phyloP scores from a whole-genome alignment of 805 yeast species.

The Wickerhamomyces xylosicus region DNA sequence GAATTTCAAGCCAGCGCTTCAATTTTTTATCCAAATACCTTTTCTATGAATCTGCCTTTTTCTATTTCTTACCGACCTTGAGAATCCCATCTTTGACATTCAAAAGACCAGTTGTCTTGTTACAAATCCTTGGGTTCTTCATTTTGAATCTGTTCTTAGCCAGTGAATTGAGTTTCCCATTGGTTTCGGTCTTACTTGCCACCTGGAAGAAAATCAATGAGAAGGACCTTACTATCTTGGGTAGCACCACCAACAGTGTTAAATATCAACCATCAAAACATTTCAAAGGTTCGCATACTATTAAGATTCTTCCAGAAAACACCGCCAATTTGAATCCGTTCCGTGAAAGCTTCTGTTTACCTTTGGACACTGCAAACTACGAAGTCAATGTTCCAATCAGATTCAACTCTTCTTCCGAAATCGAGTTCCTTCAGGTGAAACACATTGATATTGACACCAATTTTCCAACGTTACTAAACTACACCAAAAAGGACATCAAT shows the following conservation, averaged over 20 bases:
- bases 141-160: slow-evolving; percentile 43
- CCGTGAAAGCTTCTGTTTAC: slow-evolving; percentile 53
- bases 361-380: slow-evolving; percentile 21
- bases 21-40: slow-evolving; percentile 62
- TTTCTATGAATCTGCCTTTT: slow-evolving; percentile 58
- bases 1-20: slow-evolving; percentile 37
- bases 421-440: slow-evolving; percentile 57
- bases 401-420: slow-evolving; percentile 68
- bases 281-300: slow-evolving; percentile 77
- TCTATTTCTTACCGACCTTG: slow-evolving; percentile 64
- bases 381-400: slow-evolving; percentile 54
- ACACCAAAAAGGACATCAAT: slow-evolving; percentile 45
- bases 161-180: slow-evolving; percentile 37
- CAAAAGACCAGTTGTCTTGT: slow-evolving; percentile 40
- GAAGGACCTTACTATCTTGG: slow-evolving; percentile 43
- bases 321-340: slow-evolving; percentile 78
- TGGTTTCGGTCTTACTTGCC: slow-evolving; percentile 29
- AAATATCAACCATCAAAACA: slow-evolving; percentile 30
- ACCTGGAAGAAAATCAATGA: slow-evolving; percentile 32
- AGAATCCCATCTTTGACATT: slow-evolving; percentile 70
- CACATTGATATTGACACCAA: slow-evolving; percentile 47
- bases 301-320: slow-evolving; percentile 85
- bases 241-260: slow-evolving; percentile 28
- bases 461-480: slow-evolving; percentile 36
- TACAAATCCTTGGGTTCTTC: slow-evolving; percentile 37